Conservation (phyloP, 2,329 filamentous ascomycete genomes). For the Clonostachys solani region DNA sequence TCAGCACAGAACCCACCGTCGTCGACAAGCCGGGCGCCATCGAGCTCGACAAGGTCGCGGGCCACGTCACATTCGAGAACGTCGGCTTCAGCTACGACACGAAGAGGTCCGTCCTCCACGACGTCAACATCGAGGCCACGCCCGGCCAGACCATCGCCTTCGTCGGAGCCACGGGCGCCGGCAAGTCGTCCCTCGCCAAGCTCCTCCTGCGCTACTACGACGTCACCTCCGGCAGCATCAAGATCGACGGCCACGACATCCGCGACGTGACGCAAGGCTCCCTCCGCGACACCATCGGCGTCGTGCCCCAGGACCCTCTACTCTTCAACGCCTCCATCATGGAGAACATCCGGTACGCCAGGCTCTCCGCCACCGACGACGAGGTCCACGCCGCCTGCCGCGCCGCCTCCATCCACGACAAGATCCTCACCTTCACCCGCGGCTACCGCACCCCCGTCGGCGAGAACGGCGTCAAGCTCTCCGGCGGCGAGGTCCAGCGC, state of each 20-base stretch:
- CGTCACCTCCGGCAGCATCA: conserved; percentile 73
- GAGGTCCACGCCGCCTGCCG: conserved; percentile 74
- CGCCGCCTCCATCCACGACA: conserved; percentile 92
- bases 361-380: conserved; percentile 26
- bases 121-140: conserved; percentile 15
- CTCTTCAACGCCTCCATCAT: conserved; percentile 38
- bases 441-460: conserved; percentile 95
- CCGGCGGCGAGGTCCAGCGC: conserved; percentile 93
- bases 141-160: conserved; percentile 61
- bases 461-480: conserved; percentile 86
- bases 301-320: conserved; percentile 42
- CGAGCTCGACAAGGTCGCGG: conserved; percentile 44
- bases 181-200: conserved; percentile 90
- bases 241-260: conserved; percentile 80
- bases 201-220: conserved; percentile 95
- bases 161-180: conserved; percentile 91
- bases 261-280: conserved; percentile 39
- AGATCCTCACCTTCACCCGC: conserved; percentile 75
- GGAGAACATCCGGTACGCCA: conserved; percentile 20
- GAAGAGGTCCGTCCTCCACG: conserved; percentile 18
- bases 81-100: conserved; percentile 38
- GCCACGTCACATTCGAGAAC: conserved; percentile 48
- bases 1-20: conserved; percentile 52
- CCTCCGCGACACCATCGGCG: conserved; percentile 38
- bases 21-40: conserved; percentile 45